Evolutionary conservation across 208 protist species (phyloP).

Genomic region (Crithidia sp.): DNA sequence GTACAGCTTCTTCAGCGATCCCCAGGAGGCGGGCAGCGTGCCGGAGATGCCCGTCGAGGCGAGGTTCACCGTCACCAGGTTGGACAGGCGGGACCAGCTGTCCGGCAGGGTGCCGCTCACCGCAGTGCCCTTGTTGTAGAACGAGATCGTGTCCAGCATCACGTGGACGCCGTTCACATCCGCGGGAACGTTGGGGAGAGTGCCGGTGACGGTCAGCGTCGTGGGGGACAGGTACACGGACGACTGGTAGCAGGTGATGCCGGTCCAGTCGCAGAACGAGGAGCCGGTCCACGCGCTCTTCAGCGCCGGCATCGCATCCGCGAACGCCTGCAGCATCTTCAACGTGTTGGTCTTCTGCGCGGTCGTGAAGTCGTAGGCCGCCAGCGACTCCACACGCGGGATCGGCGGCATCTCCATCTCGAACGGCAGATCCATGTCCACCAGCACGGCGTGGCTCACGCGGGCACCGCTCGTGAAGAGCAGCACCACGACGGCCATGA

Average conservation of each 20-base stretch:
- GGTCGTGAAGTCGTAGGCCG: not conserved
- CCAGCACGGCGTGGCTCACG: not conserved
- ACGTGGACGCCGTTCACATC: not conserved
- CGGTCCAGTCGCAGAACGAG: not conserved
- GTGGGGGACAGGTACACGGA: not conserved
- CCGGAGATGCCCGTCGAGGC: conserved; percentile 1
- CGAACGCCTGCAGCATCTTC: conserved; percentile 13
- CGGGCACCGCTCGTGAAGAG: conserved; percentile 3
- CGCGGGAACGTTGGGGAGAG: conserved; percentile 5
- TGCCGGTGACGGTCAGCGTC: not conserved
- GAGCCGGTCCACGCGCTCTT: not conserved
- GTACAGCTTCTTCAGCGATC: not conserved
- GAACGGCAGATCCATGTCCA: not conserved
- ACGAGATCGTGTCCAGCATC: not conserved
- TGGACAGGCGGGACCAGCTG: conserved; percentile 4
- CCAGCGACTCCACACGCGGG: not conserved
- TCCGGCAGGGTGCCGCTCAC: conserved; percentile 6
- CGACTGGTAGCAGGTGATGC: not conserved
- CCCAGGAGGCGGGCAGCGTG: conserved; percentile 1
- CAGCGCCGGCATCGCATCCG: conserved; percentile 6
- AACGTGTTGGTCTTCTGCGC: conserved; percentile 2
- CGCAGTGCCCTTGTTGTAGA: not conserved
- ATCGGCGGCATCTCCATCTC: conserved; percentile 4
- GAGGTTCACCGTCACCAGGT: not conserved
- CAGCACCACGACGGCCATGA: conserved; percentile 3